These are phyloP conservation scores for Phytophthora podocarpi DNA, from an alignment of 352 stramenopile species.

Conservation along the genomic window DNA sequence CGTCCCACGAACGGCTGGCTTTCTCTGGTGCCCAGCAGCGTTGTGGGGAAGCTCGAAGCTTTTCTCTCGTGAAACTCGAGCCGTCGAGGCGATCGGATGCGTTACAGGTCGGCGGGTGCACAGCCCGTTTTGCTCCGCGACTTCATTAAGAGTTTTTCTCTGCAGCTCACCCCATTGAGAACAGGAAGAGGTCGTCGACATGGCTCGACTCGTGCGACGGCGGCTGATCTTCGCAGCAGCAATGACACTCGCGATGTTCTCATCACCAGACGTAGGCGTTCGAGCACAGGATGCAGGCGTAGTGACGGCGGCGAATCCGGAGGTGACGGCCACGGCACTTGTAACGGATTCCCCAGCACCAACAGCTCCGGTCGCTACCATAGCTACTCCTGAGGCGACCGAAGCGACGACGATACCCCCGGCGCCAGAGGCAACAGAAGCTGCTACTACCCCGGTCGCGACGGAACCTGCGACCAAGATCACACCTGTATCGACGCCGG, in stretches of 20 bases:
- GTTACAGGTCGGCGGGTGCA: background rate
- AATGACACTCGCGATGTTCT: constrained; percentile 13
- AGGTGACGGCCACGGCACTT: background rate
- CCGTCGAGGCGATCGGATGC: constrained; percentile 8
- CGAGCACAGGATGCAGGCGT: constrained; percentile 22
- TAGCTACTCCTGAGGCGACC: constrained; percentile 7
- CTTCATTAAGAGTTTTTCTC: background rate
- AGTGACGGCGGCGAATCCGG: constrained; percentile 9
- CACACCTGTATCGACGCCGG: constrained; percentile 1
- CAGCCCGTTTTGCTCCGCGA: constrained; percentile 17
- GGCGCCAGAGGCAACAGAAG: constrained; percentile 8
- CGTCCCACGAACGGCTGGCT: constrained; percentile 31
- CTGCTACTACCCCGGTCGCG: background rate
- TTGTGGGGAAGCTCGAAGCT: constrained; percentile 20
- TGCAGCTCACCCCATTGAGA: background rate
- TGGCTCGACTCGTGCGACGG: constrained; percentile 25
- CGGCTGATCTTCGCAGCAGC: constrained; percentile 7
- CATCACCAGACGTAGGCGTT: constrained; percentile 4
- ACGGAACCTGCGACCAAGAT: constrained; percentile 10
- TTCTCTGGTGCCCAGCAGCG: constrained; percentile 31
- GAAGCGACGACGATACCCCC: constrained; percentile 2
- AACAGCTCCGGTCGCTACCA: background rate
- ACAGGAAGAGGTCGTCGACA: constrained; percentile 5
- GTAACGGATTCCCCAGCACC: constrained; percentile 1
- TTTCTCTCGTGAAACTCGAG: constrained; percentile 12